Evolutionary conservation across 495 filamentous ascomycete species (phyloP), one percentile per base, ranked within the genome.

Genomic region (Oidiodendron maius): DNA sequence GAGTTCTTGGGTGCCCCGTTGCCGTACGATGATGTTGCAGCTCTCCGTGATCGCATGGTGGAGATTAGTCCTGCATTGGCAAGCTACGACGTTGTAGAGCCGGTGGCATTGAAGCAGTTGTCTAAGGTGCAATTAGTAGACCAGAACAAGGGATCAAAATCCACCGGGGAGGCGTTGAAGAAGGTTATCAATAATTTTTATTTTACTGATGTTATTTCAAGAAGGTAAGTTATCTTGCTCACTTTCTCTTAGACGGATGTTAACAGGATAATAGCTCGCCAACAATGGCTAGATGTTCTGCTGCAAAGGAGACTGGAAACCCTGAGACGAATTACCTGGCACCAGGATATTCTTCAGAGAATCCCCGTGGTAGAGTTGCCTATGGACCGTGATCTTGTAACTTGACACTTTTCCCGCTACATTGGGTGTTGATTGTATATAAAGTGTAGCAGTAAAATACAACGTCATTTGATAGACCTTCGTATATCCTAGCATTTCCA

Each of bases 281-380:
- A 26, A 98, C 93, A 25, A 98, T 98, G 93, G 91, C 93, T 22
- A 80, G 93, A 58, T 95, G 89, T 71, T 90, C 87, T 13, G 90
- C 85, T 34, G 85, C 89, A 40, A 95, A 93, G 73, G 70, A 69
- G 46, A 75, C 73, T 1, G 70, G 71, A 38, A 76, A 83, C 61
- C 82, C 89, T 20, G 69, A 87, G 58, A 91, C 81, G 20, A 91
- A 93, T 71, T 85, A 91, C 61, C 84, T 93, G 87, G 88, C 88
- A 40, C 77, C 84, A 13, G 89, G 89, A 6, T 52, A 53, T 26
- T 53, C 48, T 2, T 42, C 18, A 6, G 50, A 51, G 9, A 24
- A 55, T 24, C 48, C 52, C 9, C 51, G 52, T 30, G 56, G 56
- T 9, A 51, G 48, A 25, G 48, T 36, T 34, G 56, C 56, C n/a